Percentiles rank a stretch among this genome's conserved stretches.
phyloP scores from a whole-genome alignment of 805 yeast genomes.

The Candida succiphila region DNA sequence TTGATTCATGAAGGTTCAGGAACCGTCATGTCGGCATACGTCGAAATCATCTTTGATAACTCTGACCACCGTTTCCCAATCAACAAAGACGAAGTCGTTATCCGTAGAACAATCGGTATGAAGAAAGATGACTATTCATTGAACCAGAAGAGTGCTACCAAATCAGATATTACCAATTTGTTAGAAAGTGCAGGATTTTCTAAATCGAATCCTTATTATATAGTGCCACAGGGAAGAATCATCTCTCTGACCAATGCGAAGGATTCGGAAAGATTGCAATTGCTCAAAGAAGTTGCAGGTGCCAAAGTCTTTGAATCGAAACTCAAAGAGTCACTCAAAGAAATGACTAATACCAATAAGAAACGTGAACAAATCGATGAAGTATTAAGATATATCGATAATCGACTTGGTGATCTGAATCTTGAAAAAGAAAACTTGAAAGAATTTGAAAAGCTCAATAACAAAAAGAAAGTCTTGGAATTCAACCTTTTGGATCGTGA shows the following conservation, averaged over 20 bases:
- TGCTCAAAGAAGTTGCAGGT: slow-evolving; percentile 90
- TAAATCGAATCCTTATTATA: slow-evolving; percentile 83
- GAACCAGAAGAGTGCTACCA: slow-evolving; percentile 69
- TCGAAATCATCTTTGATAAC: slow-evolving; percentile 83
- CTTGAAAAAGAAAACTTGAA: slow-evolving; percentile 71
- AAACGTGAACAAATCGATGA: slow-evolving; percentile 68
- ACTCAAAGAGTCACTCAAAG: slow-evolving; percentile 67
- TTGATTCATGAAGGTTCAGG: slow-evolving; percentile 86
- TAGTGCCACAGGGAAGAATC: slow-evolving; percentile 94
- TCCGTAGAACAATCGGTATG: slow-evolving; percentile 86
- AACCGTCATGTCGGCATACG: slow-evolving; percentile 85
- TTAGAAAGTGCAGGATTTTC: slow-evolving; percentile 91
- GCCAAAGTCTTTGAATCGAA: slow-evolving; percentile 84
- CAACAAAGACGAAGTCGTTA: slow-evolving; percentile 54
- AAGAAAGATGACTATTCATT: slow-evolving; percentile 86
- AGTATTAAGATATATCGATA: slow-evolving; percentile 59
- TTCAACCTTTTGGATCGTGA: slow-evolving; percentile 74
- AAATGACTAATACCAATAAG: slow-evolving; percentile 62
- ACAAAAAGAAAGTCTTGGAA: slow-evolving; percentile 59
- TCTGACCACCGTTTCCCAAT: slow-evolving; percentile 66
- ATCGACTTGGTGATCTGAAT: slow-evolving; percentile 67
- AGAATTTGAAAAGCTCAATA: slow-evolving; percentile 58
- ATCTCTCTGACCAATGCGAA: slow-evolving; percentile 83
- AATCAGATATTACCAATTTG: slow-evolving; percentile 71
- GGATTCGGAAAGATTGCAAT: slow-evolving; percentile 67